Conservation (phyloP, 2,329 filamentous ascomycete species). For the Esteya vermicola region DNA sequence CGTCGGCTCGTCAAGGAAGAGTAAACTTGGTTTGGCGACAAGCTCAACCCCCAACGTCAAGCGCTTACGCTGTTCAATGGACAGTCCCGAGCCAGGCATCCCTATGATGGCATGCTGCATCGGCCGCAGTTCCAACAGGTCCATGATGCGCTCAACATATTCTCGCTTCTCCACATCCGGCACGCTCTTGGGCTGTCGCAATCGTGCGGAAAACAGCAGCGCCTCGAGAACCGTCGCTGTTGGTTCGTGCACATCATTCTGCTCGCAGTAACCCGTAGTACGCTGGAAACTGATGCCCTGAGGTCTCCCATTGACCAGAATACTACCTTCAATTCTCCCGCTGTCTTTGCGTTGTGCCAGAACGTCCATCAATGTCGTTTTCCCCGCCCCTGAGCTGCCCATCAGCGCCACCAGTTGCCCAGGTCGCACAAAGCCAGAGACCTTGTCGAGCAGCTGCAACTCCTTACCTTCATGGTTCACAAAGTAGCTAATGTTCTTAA, state of each 20-base stretch:
- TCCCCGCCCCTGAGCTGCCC: constrained; percentile 75
- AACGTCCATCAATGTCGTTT: constrained; percentile 72
- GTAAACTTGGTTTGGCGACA: constrained; percentile 43
- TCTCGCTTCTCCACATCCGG: constrained; percentile 54
- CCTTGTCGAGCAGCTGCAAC: constrained; percentile 62
- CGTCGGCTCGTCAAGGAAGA: constrained; percentile 50
- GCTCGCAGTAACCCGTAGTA: constrained; percentile 67
- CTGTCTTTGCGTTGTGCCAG: constrained; percentile 69
- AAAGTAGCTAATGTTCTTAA: neutral
- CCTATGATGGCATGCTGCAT: constrained; percentile 31
- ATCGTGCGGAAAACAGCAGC: constrained; percentile 57
- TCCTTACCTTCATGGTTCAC: constrained; percentile 18
- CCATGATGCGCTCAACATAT: constrained; percentile 69
- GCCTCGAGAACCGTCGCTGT: constrained; percentile 65
- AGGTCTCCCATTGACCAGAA: constrained; percentile 60
- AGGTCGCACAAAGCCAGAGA: constrained; percentile 74
- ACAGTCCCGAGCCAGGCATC: constrained; percentile 23
- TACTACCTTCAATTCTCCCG: constrained; percentile 59
- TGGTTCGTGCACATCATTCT: constrained; percentile 66
- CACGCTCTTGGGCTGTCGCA: constrained; percentile 54
- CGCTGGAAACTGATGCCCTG: constrained; percentile 63
- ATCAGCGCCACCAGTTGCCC: constrained; percentile 66
- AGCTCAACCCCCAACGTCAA: constrained; percentile 49
- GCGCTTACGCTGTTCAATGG: constrained; percentile 37
- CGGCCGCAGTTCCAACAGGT: constrained; percentile 37